Base-by-base conservation (phyloP, 192 early-diverging fungal genomes). In the Allomyces javanicus region DNA sequence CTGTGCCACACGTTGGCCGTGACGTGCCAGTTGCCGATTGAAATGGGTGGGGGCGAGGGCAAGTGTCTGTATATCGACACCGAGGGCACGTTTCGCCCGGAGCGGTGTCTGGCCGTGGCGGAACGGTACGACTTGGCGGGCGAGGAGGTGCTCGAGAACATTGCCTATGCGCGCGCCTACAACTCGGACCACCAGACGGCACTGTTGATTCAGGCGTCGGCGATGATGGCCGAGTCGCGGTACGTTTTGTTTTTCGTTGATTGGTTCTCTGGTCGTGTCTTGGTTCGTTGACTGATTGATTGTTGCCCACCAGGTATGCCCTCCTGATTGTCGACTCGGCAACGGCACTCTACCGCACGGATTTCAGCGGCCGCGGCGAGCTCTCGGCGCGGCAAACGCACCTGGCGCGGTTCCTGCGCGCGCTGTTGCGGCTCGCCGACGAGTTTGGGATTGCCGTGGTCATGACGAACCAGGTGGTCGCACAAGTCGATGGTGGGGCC, bases 391-490 rank as follows among this genome's bases (percentile, higher is more conserved):
- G 94, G 40, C 94, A 99, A 75, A 91, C 88, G 85, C 96, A 99
- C 67, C 73, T 96, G 68, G 94, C 90, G 3, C 77, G 87, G 40
- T 96, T 99, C 69, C 69, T 96, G 71, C 80, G 94, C 61, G 85
- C 81, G 58, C 78, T 98, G 12, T 74, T 87, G 66, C 77, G 92
- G 11, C 78, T 98, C 40, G 93, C 93, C 5, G 95, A 98, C 72
- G 95, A 96, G 85, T 99, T 93, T 80, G 94, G 94, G 64, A 86
- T 94, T 25, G 96, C 96, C 6, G 90, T 94, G 12, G 95, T 98
- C 1, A 90, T 98, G 44, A 96, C 95, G 9, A 98, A 98, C 73
- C 95, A 98, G 76, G 93, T 98, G 3, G 93, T 98, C 9, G 92
- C 93, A 1, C 89, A 83, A 62, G 87, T 96, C 0, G 94, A 99